Evolutionary conservation across 2,329 filamentous ascomycete genomes (phyloP).

Genomic region (Rachicladosporium sp.): DNA sequence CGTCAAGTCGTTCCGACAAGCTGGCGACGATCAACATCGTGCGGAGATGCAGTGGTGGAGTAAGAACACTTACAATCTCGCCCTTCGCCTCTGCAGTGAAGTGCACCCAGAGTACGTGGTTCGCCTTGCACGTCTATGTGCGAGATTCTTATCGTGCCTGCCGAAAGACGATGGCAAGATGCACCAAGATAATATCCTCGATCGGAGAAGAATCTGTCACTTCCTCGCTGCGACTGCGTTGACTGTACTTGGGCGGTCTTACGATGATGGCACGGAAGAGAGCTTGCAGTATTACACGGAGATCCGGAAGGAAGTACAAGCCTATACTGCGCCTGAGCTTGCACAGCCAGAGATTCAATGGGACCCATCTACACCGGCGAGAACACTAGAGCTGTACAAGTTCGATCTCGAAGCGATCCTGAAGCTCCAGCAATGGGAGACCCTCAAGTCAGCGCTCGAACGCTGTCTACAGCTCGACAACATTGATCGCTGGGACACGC

Average conservation of each 20-base stretch:
- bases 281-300: conserved; percentile 51
- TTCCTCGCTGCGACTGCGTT: conserved; percentile 46
- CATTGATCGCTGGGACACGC: conserved; percentile 30
- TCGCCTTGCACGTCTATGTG: conserved; percentile 40
- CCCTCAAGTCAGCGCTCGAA: conserved; percentile 48
- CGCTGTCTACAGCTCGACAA: conserved; percentile 18
- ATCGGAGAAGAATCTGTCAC: conserved; percentile 56
- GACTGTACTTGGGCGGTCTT: conserved; percentile 35
- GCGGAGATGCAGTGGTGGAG: conserved; percentile 74
- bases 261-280: conserved; percentile 21
- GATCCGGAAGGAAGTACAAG: conserved; percentile 49
- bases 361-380: conserved; percentile 30
- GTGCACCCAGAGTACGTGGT: conserved; percentile 45
- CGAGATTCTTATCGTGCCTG: conserved; percentile 17
- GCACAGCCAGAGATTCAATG: conserved; percentile 10
- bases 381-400: conserved; percentile 51
- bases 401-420: conserved; percentile 71
- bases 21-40: conserved; percentile 29
- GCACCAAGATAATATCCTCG: conserved; percentile 24
- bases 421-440: conserved; percentile 54
- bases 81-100: conserved; percentile 47
- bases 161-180: conserved; percentile 9
- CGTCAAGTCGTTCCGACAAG: conserved; percentile 28
- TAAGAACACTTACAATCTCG: conserved; percentile 68
- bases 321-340: conserved; percentile 17